Evolutionary conservation across 129 eudicot species (phyloP).

Genomic region (Helianthus tuberosus): DNA sequence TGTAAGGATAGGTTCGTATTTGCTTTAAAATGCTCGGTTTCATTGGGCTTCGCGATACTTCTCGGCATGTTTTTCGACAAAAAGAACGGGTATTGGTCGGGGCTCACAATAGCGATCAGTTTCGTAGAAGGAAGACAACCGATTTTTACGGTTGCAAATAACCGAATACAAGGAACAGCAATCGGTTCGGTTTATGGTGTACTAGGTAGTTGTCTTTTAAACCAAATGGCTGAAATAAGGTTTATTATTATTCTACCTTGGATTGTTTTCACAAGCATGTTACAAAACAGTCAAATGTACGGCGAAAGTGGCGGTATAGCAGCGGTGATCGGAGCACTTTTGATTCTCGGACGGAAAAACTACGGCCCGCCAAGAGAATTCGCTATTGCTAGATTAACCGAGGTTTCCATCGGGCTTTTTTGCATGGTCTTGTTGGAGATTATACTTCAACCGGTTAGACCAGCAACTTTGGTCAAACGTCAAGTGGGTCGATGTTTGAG

Average conservation of each 20-base stretch:
- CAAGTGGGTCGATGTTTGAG: constrained; percentile 45
- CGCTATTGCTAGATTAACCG: constrained; percentile 73
- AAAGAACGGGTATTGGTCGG: constrained; percentile 82
- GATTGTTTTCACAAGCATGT: constrained; percentile 72
- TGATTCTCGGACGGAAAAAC: constrained; percentile 71
- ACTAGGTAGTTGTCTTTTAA: constrained; percentile 57
- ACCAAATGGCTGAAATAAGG: constrained; percentile 40
- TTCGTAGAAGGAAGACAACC: constrained; percentile 64
- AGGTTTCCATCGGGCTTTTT: constrained; percentile 70
- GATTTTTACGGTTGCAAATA: constrained; percentile 62
- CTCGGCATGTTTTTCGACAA: constrained; percentile 63
- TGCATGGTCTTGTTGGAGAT: constrained; percentile 62
- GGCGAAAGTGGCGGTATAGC: constrained; percentile 78
- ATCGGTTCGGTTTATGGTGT: constrained; percentile 84
- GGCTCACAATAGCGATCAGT: constrained; percentile 79
- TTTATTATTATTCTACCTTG: constrained; percentile 73
- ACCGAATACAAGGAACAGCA: constrained; percentile 88
- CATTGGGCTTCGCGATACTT: constrained; percentile 67
- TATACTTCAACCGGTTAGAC: constrained; percentile 54
- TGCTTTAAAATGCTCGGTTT: constrained; percentile 72
- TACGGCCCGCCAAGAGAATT: constrained; percentile 69
- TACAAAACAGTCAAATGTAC: constrained; percentile 69
- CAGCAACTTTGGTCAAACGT: constrained; percentile 61
- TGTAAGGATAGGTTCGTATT: constrained; percentile 42
- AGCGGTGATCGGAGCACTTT: constrained; percentile 75